A percentile compares a stretch with the other conserved stretches of the same genome.
Conservation (phyloP, 2,329 filamentous ascomycete species). For the Raffaelea arxii region DNA sequence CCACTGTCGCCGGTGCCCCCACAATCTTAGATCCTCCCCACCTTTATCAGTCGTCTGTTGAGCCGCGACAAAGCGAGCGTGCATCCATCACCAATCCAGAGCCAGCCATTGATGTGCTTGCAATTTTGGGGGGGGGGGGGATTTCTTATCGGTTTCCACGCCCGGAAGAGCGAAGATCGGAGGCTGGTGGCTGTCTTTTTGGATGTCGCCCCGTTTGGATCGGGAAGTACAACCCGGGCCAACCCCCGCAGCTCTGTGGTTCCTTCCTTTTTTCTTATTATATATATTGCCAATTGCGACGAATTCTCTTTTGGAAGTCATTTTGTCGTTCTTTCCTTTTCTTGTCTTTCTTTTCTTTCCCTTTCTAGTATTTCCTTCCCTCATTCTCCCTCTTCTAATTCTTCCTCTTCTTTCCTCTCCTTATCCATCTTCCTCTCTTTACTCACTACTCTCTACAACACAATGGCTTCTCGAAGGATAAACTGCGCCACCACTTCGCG, state of each 20-base stretch:
- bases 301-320: no score
- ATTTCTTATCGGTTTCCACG: no score
- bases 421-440: not conserved
- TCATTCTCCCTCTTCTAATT: not conserved
- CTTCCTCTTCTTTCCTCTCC: not conserved
- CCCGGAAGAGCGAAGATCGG: not conserved
- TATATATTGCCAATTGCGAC: no score
- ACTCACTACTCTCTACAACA: not conserved
- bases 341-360: not conserved
- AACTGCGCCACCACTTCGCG: slow-evolving; percentile 6
- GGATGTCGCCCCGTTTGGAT: not conserved
- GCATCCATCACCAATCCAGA: no score
- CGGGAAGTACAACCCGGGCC: no score
- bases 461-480: slow-evolving; percentile 13
- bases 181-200: not conserved
- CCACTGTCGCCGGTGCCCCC: slow-evolving; percentile 1
- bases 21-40: not conserved
- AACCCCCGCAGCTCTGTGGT: no score
- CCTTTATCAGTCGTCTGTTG: not conserved
- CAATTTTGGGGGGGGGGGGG: no score
- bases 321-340: no score
- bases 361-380: not conserved
- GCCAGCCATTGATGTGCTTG: no score
- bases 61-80: slow-evolving; percentile 6
- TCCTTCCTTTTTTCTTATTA: not conserved